phyloP scores from a whole-genome alignment of 78 protist genomes.

The Dictyostelium firmibasis region DNA sequence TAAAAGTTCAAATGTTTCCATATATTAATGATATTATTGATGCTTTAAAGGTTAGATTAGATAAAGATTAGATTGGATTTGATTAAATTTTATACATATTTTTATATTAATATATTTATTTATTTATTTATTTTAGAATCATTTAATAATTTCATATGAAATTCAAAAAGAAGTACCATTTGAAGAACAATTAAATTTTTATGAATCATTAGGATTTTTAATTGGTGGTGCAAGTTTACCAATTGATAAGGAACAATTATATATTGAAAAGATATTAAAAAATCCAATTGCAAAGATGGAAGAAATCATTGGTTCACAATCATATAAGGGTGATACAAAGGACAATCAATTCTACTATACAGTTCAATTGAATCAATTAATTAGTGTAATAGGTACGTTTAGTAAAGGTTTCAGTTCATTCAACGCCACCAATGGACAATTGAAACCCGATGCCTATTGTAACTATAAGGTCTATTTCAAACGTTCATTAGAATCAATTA shows the following conservation, averaged over 20 bases:
- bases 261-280: conserved; percentile 36
- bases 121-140: conserved; percentile 2
- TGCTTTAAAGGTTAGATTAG: conserved; percentile 26
- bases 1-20: conserved; percentile 53
- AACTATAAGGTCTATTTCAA: conserved; percentile 42
- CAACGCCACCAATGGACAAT: conserved; percentile 5
- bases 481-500: not conserved
- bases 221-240: conserved; percentile 61
- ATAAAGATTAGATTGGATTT: too few relatives aligned
- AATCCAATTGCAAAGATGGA: conserved; percentile 19
- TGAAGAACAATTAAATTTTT: conserved; percentile 64
- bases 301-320: conserved; percentile 11
- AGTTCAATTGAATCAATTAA: conserved; percentile 47
- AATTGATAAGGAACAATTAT: not conserved
- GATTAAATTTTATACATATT: too few relatives aligned
- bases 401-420: conserved; percentile 66
- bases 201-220: conserved; percentile 55
- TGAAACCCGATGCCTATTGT: conserved; percentile 9
- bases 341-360: conserved; percentile 39
- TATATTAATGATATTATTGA: conserved; percentile 53
- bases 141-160: conserved; percentile 47
- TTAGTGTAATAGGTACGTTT: conserved; percentile 51
- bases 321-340: conserved; percentile 55
- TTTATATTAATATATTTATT: not conserved
- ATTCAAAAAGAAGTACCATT: conserved; percentile 76